Conservation (phyloP, 106 monocot genomes). For the Dactylorhiza incarnata region DNA sequence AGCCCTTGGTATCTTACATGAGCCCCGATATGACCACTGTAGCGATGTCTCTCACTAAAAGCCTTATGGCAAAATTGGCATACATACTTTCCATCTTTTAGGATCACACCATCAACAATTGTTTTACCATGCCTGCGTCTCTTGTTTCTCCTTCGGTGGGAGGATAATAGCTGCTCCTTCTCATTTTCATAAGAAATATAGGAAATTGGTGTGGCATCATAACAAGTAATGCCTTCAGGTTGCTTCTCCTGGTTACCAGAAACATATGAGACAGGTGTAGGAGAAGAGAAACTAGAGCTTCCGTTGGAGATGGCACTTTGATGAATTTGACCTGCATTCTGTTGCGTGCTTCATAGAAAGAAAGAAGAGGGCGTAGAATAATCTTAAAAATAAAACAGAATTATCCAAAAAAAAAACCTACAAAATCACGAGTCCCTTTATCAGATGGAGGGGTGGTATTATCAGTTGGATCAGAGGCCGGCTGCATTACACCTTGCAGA, state of each 20-base stretch:
- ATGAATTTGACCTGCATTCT: constrained; percentile 20
- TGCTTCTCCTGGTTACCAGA: constrained; percentile 25
- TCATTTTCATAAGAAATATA: constrained; percentile 9
- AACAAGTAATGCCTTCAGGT: constrained; percentile 18
- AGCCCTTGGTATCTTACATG: constrained; percentile 54
- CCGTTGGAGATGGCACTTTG: constrained; percentile 15
- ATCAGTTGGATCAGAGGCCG: constrained; percentile 7
- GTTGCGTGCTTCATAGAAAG: constrained; percentile 16
- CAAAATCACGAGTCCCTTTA: constrained; percentile 17
- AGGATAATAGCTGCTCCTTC: constrained; percentile 10
- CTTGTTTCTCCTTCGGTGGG: constrained; percentile 33
- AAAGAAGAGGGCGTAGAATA: constrained; percentile 4
- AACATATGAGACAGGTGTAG: constrained; percentile 11
- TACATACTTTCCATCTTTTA: constrained; percentile 58
- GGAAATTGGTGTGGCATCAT: constrained; percentile 8
- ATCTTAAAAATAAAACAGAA: constrained; percentile 9
- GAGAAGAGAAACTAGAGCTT: constrained; percentile 8
- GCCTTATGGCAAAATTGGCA: constrained; percentile 58
- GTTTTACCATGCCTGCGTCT: constrained; percentile 34
- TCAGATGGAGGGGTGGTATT: neutral
- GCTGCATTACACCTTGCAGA: constrained; percentile 22
- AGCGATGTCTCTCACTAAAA: constrained; percentile 45
- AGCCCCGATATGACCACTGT: constrained; percentile 47
- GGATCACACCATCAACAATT: constrained; percentile 37
- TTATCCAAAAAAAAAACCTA: constrained; percentile 16